phyloP scores from a whole-genome alignment of 2,329 filamentous ascomycete genomes.

The Corynespora cassiicola region DNA sequence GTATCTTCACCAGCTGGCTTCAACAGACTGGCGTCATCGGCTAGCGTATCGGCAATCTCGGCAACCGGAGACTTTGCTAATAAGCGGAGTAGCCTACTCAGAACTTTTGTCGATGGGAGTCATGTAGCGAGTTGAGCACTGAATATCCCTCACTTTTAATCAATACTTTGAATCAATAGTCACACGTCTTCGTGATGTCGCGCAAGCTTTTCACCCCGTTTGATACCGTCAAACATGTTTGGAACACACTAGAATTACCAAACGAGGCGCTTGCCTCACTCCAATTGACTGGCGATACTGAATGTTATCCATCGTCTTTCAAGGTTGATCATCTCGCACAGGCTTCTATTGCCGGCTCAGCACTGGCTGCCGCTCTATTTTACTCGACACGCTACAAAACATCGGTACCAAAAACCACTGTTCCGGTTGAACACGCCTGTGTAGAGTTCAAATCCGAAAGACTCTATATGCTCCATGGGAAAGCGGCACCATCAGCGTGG shows the following conservation, averaged over 20 bases:
- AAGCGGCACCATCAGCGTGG: conserved; percentile 42
- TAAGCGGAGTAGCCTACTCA: no score
- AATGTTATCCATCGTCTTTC: conserved; percentile 58
- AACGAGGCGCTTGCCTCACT: conserved; percentile 26
- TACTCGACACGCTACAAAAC: conserved; percentile 42
- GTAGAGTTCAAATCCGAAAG: conserved; percentile 63
- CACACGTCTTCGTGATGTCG: no score
- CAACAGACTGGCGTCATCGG: no score
- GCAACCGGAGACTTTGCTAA: no score
- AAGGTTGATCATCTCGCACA: conserved; percentile 62
- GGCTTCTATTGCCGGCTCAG: conserved; percentile 58
- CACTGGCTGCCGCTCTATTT: conserved; percentile 57
- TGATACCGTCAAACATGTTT: conserved; percentile 39
- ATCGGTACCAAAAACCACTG: conserved; percentile 46
- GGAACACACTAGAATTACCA: conserved; percentile 33
- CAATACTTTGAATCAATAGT: no score
- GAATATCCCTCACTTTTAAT: no score
- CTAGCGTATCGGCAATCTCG: no score
- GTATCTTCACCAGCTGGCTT: no score
- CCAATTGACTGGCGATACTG: conserved; percentile 21
- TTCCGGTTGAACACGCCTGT: conserved; percentile 55
- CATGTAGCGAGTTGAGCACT: no score
- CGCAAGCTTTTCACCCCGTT: conserved; percentile 27
- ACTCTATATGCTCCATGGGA: conserved; percentile 54
- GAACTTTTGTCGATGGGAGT: no score